Percentiles rank a stretch among this genome's conserved stretches.
Conservation (phyloP, 2,329 filamentous ascomycete genomes). For the Sclerotinia sclerotiorum region DNA sequence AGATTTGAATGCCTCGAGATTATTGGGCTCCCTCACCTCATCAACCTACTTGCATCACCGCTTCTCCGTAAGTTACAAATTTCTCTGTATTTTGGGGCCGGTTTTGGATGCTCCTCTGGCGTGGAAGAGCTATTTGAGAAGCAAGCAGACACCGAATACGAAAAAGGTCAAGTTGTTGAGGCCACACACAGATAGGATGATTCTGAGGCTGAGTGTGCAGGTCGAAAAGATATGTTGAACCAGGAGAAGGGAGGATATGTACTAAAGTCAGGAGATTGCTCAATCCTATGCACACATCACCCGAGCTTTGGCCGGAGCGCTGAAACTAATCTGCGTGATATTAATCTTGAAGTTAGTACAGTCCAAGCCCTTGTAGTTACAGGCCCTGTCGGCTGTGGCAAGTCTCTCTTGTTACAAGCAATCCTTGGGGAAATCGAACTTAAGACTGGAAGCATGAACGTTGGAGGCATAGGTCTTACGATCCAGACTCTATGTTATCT, state of each 20-base stretch:
- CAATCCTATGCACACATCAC: background rate
- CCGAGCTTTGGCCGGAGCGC: background rate
- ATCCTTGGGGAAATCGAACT: constrained; percentile 40
- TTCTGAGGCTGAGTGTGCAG: background rate
- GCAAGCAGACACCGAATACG: background rate
- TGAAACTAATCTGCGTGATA: background rate
- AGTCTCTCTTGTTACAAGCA: constrained; percentile 41
- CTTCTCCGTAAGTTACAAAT: background rate
- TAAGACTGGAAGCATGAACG: constrained; percentile 31
- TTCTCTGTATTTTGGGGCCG: background rate
- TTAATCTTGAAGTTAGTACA: background rate
- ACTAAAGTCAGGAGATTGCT: background rate
- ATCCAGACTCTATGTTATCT: no score
- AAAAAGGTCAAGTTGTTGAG: background rate
- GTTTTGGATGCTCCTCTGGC: background rate
- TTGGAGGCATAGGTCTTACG: constrained; percentile 21
- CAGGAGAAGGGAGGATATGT: background rate
- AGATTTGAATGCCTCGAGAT: background rate
- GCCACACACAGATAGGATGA: background rate
- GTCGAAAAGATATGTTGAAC: background rate
- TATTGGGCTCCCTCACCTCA: background rate
- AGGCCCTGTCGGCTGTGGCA: constrained; percentile 37
- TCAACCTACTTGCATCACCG: constrained; percentile 1
- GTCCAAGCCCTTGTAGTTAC: background rate
- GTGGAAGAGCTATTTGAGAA: background rate